Base-by-base conservation (phyloP, 192 early-diverging fungal genomes). In the Entrophospora sp. region DNA sequence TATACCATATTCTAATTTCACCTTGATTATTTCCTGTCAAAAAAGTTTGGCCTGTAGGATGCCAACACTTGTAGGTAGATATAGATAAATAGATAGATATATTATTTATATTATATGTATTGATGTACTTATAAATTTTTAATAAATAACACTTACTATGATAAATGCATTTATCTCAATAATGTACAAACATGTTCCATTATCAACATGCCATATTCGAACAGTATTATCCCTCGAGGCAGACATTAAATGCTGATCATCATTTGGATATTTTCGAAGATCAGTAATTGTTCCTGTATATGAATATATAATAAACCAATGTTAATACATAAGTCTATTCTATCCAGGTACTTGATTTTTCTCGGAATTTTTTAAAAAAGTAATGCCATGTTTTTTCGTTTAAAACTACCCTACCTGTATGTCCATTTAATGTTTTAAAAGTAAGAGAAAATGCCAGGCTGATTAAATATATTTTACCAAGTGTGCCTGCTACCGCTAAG, bases 171-270 rank as follows among this genome's bases (percentile, higher is more conserved):
- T 79, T 31, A 70, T 73, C 49, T 79, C 78, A 72, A 85, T 89
- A 12, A 86, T 61, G 31, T 81, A 72, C 34, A 90, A 59, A 58
- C 89, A 91, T 35, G 71, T 61, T 18, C 79, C 76, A 5, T 73
- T 79, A 6, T 78, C 75, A 45, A 91, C 75, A 52, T 90, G 82
- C 92, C 92, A 95, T 35, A 95, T 66, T 48, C 89, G 82, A 4
- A 91, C 81, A 2, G 85, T 90, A 7, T 82, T 79, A 71, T 93
- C 92, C 43, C 73, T 84, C 5, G 85, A 73, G 2, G 85, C 81
- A 0, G 92, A 92, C 3, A 89, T 64, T 18, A 94, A 58, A 30
- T 87, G 79, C 22, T 82, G 73, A 55, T 78, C 71, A 35, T 88
- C 81, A 12, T 71, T 74, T 8, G 92, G 90, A 61, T 93, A 83